These are phyloP conservation scores for Penicillium turbatum DNA, from an alignment of 495 filamentous ascomycete genomes.

Conservation along the genomic window DNA sequence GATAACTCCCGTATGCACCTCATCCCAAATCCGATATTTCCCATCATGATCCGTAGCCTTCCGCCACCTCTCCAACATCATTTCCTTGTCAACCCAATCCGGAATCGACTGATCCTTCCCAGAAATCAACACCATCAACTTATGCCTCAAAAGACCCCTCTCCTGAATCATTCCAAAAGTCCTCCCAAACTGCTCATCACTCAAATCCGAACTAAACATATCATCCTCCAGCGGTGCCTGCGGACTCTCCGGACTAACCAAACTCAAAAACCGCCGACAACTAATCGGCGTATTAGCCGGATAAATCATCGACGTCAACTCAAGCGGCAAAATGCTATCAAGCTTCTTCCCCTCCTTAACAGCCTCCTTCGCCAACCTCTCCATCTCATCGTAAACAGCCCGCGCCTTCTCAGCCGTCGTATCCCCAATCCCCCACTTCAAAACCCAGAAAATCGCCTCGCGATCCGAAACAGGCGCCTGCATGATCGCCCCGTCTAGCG, in stretches of 20 bases:
- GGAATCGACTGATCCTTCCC: conserved; percentile 70
- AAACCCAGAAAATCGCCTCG: conserved; percentile 50
- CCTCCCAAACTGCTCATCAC: conserved; percentile 48
- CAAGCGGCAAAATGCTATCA: conserved; percentile 34
- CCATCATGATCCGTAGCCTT: conserved; percentile 46
- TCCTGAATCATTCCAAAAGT: conserved; percentile 62
- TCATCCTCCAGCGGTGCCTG: conserved; percentile 69
- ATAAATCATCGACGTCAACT: conserved; percentile 32
- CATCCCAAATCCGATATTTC: conserved; percentile 35
- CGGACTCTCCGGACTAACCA: conserved; percentile 51
- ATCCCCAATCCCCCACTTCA: conserved; percentile 20
- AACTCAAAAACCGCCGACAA: conserved; percentile 60
- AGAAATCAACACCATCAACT: conserved; percentile 54
- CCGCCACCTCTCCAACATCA: conserved; percentile 59
- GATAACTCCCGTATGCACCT: conserved; percentile 34
- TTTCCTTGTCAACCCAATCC: conserved; percentile 55
- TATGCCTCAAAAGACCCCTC: conserved; percentile 48
- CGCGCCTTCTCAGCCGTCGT: conserved; percentile 21
- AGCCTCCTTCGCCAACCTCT: conserved; percentile 26
- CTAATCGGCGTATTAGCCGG: conserved; percentile 49
- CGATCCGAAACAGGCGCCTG: conserved; percentile 74
- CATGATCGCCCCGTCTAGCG: conserved; percentile 68
- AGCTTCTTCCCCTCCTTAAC: conserved; percentile 11
- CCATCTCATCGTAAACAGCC: conserved; percentile 23
- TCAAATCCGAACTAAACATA: conserved; percentile 77